Conservation (phyloP, 2,329 filamentous ascomycete species). For the Aureobasidium sp. region DNA sequence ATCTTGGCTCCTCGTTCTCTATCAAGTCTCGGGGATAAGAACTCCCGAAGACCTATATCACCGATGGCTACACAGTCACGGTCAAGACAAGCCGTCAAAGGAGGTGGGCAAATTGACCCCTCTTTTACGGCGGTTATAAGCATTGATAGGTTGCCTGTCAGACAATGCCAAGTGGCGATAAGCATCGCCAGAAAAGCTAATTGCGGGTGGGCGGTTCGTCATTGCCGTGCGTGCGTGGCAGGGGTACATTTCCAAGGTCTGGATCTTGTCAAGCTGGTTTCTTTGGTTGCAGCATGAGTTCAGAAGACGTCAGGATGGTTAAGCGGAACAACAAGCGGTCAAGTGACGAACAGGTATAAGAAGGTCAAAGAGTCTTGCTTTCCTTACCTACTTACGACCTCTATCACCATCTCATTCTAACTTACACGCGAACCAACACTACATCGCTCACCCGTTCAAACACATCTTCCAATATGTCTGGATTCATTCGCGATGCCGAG, state of each 20-base stretch:
- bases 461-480: constrained; percentile 7
- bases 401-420: background rate
- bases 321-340: background rate
- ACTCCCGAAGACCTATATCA: background rate
- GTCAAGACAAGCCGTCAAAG: background rate
- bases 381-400: background rate
- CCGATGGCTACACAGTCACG: background rate
- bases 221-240: background rate
- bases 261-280: background rate
- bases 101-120: background rate
- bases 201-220: background rate
- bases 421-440: background rate
- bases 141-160: background rate
- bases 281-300: background rate
- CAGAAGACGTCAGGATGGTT: background rate
- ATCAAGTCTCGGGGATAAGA: background rate
- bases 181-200: background rate
- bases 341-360: background rate
- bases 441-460: background rate
- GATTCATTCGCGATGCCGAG: constrained; percentile 11
- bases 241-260: background rate
- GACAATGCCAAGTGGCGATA: background rate
- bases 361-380: background rate
- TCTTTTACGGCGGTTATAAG: background rate
- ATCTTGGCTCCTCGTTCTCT: background rate